These are phyloP conservation scores for Suillus ampliporus DNA, from an alignment of 768 basidiomycete species.

Conservation along the genomic window DNA sequence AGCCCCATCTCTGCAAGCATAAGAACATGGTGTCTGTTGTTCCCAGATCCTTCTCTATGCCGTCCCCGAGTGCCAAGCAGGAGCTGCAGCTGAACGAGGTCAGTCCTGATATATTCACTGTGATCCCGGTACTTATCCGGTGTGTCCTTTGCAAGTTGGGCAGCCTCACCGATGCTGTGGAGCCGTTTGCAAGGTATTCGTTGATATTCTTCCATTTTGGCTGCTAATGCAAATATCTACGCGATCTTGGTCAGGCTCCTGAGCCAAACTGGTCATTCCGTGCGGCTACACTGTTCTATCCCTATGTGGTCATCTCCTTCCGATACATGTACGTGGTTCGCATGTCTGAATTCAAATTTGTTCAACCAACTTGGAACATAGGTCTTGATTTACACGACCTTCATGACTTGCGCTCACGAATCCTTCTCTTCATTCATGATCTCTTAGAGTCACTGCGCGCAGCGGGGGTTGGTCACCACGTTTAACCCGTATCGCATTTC, in stretches of 20 bases:
- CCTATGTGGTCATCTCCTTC: conserved; percentile 69
- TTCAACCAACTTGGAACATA: conserved; percentile 27
- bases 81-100: conserved; percentile 46
- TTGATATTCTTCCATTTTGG: conserved; percentile 2
- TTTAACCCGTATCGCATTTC: conserved; percentile 12
- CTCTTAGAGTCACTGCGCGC: conserved; percentile 63
- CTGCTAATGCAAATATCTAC: conserved; percentile 5
- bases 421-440: conserved; percentile 67
- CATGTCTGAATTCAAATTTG: background rate
- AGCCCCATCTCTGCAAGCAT: conserved; percentile 15
- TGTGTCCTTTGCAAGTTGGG: conserved; percentile 46
- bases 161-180: conserved; percentile 59
- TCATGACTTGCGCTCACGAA: conserved; percentile 64
- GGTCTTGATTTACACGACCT: conserved; percentile 73
- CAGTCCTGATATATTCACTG: conserved; percentile 13
- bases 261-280: conserved; percentile 50
- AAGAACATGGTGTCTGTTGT: conserved; percentile 37
- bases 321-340: conserved; percentile 56
- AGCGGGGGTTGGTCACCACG: conserved; percentile 55
- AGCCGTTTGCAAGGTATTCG: conserved; percentile 62
- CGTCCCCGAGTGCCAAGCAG: conserved; percentile 18
- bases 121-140: conserved; percentile 13
- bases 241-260: conserved; percentile 46
- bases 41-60: conserved; percentile 20
- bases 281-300: conserved; percentile 67